Evolutionary conservation across 129 eudicot species (phyloP).

Genomic region (Flaveria sonorensis): DNA sequence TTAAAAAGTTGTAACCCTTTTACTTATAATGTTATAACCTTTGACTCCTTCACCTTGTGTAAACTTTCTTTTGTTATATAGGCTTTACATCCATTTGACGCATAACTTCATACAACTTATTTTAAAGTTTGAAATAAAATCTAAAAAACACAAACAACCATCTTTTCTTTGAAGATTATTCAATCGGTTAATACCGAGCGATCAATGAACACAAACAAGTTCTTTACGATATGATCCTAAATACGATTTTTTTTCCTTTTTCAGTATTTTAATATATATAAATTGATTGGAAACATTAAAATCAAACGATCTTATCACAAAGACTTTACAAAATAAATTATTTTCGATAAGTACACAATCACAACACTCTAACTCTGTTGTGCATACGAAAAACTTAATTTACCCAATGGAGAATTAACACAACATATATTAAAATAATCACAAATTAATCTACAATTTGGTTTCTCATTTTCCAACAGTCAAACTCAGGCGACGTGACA

Average conservation of each 20-base stretch:
- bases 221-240: neutral
- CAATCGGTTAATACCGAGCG: no score
- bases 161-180: no score
- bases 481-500: conserved; percentile 36
- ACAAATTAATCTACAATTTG: conserved; percentile 23
- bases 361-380: conserved; percentile 23
- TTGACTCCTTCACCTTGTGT: neutral
- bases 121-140: neutral
- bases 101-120: neutral
- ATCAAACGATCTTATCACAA: conserved; percentile 27
- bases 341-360: conserved; percentile 10
- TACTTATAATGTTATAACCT: neutral
- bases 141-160: no score
- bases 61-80: neutral
- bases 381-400: neutral
- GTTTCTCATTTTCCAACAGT: conserved; percentile 60
- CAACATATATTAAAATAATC: neutral
- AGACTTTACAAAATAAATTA: conserved; percentile 3
- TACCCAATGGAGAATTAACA: conserved; percentile 27
- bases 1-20: neutral
- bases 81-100: neutral
- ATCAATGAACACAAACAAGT: neutral
- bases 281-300: conserved; percentile 20
- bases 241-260: neutral
- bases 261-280: neutral